phyloP scores from a whole-genome alignment of 257 asterid species.

The Prunella vulgaris region DNA sequence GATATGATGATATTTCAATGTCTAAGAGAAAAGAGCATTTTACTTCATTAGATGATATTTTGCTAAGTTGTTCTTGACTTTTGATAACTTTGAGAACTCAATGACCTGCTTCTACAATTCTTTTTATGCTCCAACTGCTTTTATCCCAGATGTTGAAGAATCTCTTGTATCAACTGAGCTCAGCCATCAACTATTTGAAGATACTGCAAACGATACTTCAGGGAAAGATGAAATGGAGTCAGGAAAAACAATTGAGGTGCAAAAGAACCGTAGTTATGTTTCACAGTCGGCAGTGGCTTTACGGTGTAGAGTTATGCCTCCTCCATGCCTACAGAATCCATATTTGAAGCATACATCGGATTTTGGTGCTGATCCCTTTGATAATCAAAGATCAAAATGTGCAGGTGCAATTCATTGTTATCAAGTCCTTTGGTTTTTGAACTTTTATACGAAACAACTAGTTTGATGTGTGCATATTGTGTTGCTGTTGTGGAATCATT shows the following conservation, averaged over 20 bases:
- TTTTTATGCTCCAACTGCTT: conserved; percentile 21
- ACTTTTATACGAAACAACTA: background rate
- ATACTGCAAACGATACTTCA: conserved; percentile 23
- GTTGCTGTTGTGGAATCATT: background rate
- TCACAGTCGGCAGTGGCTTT: conserved; percentile 97
- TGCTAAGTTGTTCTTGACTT: background rate
- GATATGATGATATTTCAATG: background rate
- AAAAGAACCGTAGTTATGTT: conserved; percentile 55
- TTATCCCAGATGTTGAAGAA: conserved; percentile 35
- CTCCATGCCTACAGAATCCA: conserved; percentile 90
- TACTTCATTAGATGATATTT: background rate
- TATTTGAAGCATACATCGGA: conserved; percentile 48
- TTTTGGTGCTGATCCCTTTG: conserved; percentile 60
- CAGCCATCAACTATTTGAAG: conserved; percentile 30
- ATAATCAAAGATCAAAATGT: conserved; percentile 68
- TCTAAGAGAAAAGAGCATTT: background rate
- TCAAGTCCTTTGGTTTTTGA: background rate
- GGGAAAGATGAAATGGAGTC: conserved; percentile 34
- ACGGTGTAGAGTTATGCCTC: conserved; percentile 96
- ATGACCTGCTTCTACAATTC: background rate
- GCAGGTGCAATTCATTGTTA: conserved; percentile 46
- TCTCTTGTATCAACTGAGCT: conserved; percentile 28
- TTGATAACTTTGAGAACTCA: background rate
- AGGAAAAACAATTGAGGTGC: conserved; percentile 30
- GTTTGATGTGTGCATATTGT: background rate